Evolutionary conservation across 2,329 filamentous ascomycete species (phyloP).

Genomic region (Ramularia endophylla): DNA sequence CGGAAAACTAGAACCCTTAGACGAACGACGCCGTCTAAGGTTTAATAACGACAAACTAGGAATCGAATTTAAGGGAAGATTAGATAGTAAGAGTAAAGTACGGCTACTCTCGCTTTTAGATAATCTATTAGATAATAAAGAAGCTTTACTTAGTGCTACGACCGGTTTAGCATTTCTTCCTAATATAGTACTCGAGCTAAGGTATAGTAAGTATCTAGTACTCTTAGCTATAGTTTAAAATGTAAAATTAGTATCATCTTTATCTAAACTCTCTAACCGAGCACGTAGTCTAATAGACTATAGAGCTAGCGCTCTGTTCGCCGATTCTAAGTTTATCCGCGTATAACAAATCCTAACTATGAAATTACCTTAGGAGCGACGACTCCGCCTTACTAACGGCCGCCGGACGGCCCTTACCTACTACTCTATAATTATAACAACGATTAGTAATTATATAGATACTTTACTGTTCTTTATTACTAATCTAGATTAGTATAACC

Average conservation of each 20-base stretch:
- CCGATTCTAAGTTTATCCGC: too few species aligned
- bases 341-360: neutral
- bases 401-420: conserved; percentile 1
- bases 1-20: too few species aligned
- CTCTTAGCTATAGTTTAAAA: neutral
- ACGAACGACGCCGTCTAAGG: too few species aligned
- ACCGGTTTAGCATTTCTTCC: too few species aligned
- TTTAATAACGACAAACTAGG: too few species aligned
- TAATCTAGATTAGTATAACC: too few species aligned
- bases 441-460: neutral
- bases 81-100: too few species aligned
- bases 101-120: neutral
- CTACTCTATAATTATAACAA: conserved; percentile 1
- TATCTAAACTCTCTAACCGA: conserved; percentile 1
- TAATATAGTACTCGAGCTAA: neutral
- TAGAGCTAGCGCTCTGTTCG: too few species aligned
- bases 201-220: neutral
- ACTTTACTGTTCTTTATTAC: neutral
- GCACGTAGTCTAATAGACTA: neutral
- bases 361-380: too few species aligned
- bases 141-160: too few species aligned
- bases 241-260: neutral
- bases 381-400: too few species aligned
- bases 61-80: too few species aligned
- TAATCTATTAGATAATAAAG: neutral